These are phyloP conservation scores for Yarrowia yakushimensis DNA, from an alignment of 805 yeast genomes.

Conservation along the genomic window DNA sequence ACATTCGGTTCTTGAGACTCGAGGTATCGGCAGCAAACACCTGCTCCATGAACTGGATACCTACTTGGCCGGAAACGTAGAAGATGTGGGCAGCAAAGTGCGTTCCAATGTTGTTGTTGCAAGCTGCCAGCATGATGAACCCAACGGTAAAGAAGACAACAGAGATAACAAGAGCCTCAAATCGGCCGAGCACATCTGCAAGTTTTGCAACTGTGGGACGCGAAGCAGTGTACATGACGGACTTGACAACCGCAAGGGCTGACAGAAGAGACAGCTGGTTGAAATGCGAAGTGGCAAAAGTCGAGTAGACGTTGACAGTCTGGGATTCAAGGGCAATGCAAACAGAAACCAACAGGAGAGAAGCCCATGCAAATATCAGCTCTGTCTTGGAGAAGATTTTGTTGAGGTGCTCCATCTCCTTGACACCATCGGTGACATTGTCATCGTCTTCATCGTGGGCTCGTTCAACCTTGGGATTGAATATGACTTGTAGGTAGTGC, in stretches of 20 bases:
- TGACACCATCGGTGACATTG: neutral
- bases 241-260: slow-evolving; percentile 41
- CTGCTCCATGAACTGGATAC: slow-evolving; percentile 40
- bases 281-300: slow-evolving; percentile 44
- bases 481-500: neutral
- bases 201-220: slow-evolving; percentile 44
- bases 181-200: slow-evolving; percentile 44
- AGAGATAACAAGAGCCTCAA: slow-evolving; percentile 39
- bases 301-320: slow-evolving; percentile 29
- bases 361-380: slow-evolving; percentile 10
- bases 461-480: neutral
- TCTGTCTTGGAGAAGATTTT: neutral
- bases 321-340: slow-evolving; percentile 7
- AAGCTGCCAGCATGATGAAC: slow-evolving; percentile 39
- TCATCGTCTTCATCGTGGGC: neutral
- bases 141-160: slow-evolving; percentile 39
- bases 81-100: slow-evolving; percentile 43
- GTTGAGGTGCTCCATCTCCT: slow-evolving; percentile 4
- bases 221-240: slow-evolving; percentile 41
- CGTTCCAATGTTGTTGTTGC: slow-evolving; percentile 38
- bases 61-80: slow-evolving; percentile 41
- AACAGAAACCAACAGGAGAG: slow-evolving; percentile 8
- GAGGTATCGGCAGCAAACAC: slow-evolving; percentile 40
- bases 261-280: slow-evolving; percentile 43
- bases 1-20: slow-evolving; percentile 42